Evolutionary conservation across 2,329 filamentous ascomycete species (phyloP).

Genomic region (Ophiostoma pallidulum): DNA sequence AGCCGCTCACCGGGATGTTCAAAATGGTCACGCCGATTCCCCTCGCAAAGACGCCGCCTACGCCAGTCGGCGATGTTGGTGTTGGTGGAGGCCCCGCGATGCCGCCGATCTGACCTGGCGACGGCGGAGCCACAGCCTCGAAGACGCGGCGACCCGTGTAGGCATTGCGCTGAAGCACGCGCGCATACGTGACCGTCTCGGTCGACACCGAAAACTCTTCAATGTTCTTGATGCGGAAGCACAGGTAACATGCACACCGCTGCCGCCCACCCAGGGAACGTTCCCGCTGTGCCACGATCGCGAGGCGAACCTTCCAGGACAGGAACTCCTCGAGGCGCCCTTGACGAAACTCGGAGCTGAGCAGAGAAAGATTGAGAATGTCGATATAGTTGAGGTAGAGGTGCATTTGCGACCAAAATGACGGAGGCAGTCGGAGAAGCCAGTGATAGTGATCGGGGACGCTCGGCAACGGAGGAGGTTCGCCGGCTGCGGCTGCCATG

Average conservation of each 20-base stretch:
- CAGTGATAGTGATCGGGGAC: conserved; percentile 9
- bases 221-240: conserved; percentile 15
- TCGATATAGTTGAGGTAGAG: conserved; percentile 16
- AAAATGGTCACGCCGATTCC: background rate
- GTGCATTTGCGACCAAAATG: conserved; percentile 16
- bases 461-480: background rate
- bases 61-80: conserved; percentile 1
- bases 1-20: background rate
- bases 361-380: conserved; percentile 9
- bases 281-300: conserved; percentile 6
- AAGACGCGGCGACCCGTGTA: conserved; percentile 14
- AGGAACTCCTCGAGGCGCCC: conserved; percentile 13
- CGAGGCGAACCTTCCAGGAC: conserved; percentile 11
- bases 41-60: background rate
- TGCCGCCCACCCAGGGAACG: too few species aligned
- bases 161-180: conserved; percentile 12
- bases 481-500: conserved; percentile 5
- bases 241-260: conserved; percentile 17
- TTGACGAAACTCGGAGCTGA: conserved; percentile 11
- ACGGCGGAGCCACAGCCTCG: conserved; percentile 1
- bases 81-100: conserved; percentile 4
- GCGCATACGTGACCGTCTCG: conserved; percentile 3
- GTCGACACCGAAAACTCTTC: conserved; percentile 9
- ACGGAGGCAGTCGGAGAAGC: conserved; percentile 14
- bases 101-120: background rate